Conservation (phyloP, 257 asterid genomes). For the Paraleonurus japonicus region DNA sequence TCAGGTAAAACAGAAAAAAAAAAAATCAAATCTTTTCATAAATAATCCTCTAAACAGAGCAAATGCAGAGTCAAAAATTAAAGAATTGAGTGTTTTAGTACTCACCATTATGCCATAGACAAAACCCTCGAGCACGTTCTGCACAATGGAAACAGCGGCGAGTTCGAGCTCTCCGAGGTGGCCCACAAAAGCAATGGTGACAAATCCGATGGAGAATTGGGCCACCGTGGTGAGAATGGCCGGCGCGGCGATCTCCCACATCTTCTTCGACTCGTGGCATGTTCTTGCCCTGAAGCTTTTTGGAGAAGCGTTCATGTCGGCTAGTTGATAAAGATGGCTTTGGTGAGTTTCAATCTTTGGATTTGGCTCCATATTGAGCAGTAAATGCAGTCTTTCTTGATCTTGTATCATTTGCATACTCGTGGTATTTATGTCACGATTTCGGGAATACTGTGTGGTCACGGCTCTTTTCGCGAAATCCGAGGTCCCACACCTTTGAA, state of each 20-base stretch:
- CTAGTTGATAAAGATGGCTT: neutral
- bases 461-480: neutral
- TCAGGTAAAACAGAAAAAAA: no score
- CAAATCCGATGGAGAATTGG: slow-evolving; percentile 69
- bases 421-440: neutral
- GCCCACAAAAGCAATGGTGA: slow-evolving; percentile 72
- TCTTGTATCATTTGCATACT: slow-evolving; percentile 32
- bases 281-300: slow-evolving; percentile 28
- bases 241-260: slow-evolving; percentile 77
- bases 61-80: neutral
- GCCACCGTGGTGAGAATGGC: slow-evolving; percentile 63
- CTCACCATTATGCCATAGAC: slow-evolving; percentile 77
- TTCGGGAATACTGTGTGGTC: neutral
- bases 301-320: neutral
- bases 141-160: slow-evolving; percentile 79
- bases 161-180: slow-evolving; percentile 74
- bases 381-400: slow-evolving; percentile 36
- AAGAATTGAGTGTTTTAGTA: neutral
- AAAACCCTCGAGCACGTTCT: slow-evolving; percentile 80
- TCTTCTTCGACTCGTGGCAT: slow-evolving; percentile 58
- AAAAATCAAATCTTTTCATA: neutral
- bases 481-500: slow-evolving; percentile 13
- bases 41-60: neutral
- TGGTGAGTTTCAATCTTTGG: slow-evolving; percentile 27
- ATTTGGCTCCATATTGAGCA: slow-evolving; percentile 33